Evolutionary conservation across 2,329 filamentous ascomycete genomes (phyloP).

Genomic region (Dothidotthia symphoricarpi): DNA sequence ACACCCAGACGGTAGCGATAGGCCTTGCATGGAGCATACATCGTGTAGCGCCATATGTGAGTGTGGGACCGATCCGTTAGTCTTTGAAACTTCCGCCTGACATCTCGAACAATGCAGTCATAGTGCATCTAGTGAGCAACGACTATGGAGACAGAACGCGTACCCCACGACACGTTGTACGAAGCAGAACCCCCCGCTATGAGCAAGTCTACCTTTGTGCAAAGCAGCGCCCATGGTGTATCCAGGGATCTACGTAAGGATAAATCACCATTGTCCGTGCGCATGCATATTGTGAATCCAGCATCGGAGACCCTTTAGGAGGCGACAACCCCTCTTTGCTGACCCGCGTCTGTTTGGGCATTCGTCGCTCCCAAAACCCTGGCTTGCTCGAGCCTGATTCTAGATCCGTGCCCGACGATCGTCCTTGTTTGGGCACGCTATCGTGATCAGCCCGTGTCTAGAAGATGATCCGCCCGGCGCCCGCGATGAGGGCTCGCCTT

Average conservation of each 20-base stretch:
- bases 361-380: slow-evolving; percentile 7
- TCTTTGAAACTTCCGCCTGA: background rate
- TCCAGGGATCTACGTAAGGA: too few relatives aligned
- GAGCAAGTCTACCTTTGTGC: too few relatives aligned
- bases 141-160: background rate
- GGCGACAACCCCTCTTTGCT: background rate
- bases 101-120: slow-evolving; percentile 6
- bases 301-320: too few relatives aligned
- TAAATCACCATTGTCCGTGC: too few relatives aligned
- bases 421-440: slow-evolving; percentile 12
- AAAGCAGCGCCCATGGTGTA: too few relatives aligned
- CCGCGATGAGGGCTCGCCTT: slow-evolving; percentile 7
- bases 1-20: slow-evolving; percentile 7
- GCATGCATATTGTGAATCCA: too few relatives aligned
- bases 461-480: background rate
- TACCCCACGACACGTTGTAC: too few relatives aligned
- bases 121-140: slow-evolving; percentile 2
- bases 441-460: slow-evolving; percentile 10
- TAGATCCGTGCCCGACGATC: slow-evolving; percentile 1
- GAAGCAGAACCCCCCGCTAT: too few relatives aligned
- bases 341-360: slow-evolving; percentile 1
- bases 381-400: slow-evolving; percentile 7
- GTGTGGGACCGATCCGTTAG: slow-evolving; percentile 3
- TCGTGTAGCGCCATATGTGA: slow-evolving; percentile 7
- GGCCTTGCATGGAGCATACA: slow-evolving; percentile 12